Evolutionary conservation across 148 eudicot genomes (phyloP), one percentile per base, ranked within the genome.

Genomic region (Cornus suecica): DNA sequence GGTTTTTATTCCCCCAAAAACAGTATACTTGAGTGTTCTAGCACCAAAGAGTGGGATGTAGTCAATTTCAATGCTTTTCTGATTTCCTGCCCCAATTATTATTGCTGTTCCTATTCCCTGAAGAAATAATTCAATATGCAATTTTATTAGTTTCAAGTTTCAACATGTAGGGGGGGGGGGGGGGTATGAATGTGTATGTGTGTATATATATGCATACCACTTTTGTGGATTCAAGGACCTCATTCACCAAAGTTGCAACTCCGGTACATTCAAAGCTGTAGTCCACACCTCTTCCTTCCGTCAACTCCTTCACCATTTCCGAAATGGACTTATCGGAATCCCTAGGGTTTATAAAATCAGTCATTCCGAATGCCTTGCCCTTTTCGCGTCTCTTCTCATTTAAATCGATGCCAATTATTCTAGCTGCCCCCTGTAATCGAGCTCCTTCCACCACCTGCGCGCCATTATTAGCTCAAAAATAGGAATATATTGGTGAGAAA

Each of bases 191-290:
- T n/a, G 9, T 48, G 54, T 52, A 52, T 20, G 22, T 8, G n/a
- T 58, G 2, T n/a, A 22, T 58, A 58, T 58, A 56, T 22, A 14
- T 42, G 23, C 75, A 23, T 80, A 88, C 92, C 77, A 66, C 72
- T 88, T 88, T 86, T 8, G 92, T 76, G 75, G 80, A 79, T 68
- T 80, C 84, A 1, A 88, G 34, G 69, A 89, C 87, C 65, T 88
- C 80, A 22, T 70, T 80, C 51, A 88, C 66, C 54, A 88, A 58
- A 37, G 76, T 52, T 26, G 81, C 69, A 6, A 81, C 88, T 8
- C 92, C 92, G 0, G 90, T 68, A 77, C 92, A 88, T 80, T 88
- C 88, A 25, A 86, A 80, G 71, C 80, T 78, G 74, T 76, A 86
- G 54, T 88, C 89, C 25, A 88, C 91, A 0, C 91, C 91, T 11